Percentiles rank a stretch among this genome's conserved stretches.
These are phyloP conservation scores for Salix purpurea DNA, from an alignment of 345 rosid species.

Conservation along the genomic window DNA sequence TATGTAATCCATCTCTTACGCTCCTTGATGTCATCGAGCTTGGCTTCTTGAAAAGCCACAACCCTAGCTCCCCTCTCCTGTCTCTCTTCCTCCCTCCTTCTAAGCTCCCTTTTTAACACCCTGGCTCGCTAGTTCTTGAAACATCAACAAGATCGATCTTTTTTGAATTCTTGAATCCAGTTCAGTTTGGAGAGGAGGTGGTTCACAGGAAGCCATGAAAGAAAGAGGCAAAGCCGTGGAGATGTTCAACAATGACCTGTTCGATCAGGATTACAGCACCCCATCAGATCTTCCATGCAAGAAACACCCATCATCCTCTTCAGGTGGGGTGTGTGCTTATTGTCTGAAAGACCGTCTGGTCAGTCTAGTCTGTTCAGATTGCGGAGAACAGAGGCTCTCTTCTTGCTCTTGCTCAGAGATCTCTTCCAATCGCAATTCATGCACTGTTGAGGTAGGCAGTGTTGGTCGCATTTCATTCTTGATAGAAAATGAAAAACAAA, in stretches of 20 bases:
- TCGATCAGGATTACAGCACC: conserved; percentile 31
- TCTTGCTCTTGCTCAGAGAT: conserved; percentile 88
- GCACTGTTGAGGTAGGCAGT: conserved; percentile 62
- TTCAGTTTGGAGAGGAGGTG: not conserved
- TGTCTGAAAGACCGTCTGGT: conserved; percentile 89
- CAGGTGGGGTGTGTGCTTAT: conserved; percentile 73
- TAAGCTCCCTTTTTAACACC: not conserved
- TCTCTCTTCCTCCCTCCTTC: not conserved
- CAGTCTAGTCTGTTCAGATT: conserved; percentile 80
- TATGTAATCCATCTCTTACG: not conserved
- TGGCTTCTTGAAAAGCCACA: not conserved
- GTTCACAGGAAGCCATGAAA: conserved; percentile 43
- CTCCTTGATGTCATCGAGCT: not conserved
- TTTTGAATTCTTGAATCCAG: not conserved
- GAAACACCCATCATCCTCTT: conserved; percentile 72
- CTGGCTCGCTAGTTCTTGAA: not conserved
- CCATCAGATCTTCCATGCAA: conserved; percentile 63
- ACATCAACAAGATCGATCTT: not conserved
- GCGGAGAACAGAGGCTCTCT: conserved; percentile 90
- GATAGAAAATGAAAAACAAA: conserved; percentile 56
- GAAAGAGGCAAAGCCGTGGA: conserved; percentile 84
- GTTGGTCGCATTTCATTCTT: conserved; percentile 80
- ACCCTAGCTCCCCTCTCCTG: not conserved
- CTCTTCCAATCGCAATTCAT: conserved; percentile 58
- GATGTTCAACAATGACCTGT: conserved; percentile 34